Percentiles rank a stretch among this genome's conserved stretches.
These are phyloP conservation scores for Volvox africanus DNA, from an alignment of 139 green algal species.

Conservation along the genomic window DNA sequence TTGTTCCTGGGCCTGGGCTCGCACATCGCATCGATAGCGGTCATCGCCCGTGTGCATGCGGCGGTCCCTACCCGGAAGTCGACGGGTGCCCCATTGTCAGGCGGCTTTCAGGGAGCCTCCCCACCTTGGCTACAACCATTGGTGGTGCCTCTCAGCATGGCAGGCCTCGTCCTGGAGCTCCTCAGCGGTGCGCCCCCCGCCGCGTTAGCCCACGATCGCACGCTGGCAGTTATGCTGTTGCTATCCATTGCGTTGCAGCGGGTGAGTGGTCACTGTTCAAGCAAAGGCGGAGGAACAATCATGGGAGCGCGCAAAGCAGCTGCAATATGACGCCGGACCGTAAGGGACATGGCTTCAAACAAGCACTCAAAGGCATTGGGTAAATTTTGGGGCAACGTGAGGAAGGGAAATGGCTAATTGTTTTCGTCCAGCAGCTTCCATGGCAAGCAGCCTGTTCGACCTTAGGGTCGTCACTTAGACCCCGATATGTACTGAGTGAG, in stretches of 20 bases:
- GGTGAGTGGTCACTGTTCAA: neutral
- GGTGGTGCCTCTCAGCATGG: slow-evolving; percentile 15
- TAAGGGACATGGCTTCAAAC: too few relatives aligned
- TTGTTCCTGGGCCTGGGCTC: neutral
- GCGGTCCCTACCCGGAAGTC: neutral
- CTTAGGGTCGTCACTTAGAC: too few relatives aligned
- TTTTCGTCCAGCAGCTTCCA: too few relatives aligned
- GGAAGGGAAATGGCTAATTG: too few relatives aligned
- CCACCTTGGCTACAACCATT: neutral
- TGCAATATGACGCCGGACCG: too few relatives aligned
- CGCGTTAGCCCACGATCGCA: neutral
- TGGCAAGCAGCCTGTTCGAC: too few relatives aligned
- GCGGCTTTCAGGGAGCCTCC: neutral
- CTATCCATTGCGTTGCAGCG: slow-evolving; percentile 1
- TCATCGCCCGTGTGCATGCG: neutral
- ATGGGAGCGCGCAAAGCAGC: too few relatives aligned
- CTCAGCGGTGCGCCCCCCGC: neutral
- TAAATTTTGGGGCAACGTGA: too few relatives aligned
- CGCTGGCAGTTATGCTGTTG: neutral
- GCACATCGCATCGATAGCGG: neutral
- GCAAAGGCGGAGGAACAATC: too few relatives aligned
- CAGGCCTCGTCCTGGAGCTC: slow-evolving; percentile 5
- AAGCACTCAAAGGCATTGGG: too few relatives aligned
- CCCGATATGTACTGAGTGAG: too few relatives aligned
- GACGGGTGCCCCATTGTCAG: neutral